Conservation (phyloP, 305 asterid genomes). For the Solanum hybrid region DNA sequence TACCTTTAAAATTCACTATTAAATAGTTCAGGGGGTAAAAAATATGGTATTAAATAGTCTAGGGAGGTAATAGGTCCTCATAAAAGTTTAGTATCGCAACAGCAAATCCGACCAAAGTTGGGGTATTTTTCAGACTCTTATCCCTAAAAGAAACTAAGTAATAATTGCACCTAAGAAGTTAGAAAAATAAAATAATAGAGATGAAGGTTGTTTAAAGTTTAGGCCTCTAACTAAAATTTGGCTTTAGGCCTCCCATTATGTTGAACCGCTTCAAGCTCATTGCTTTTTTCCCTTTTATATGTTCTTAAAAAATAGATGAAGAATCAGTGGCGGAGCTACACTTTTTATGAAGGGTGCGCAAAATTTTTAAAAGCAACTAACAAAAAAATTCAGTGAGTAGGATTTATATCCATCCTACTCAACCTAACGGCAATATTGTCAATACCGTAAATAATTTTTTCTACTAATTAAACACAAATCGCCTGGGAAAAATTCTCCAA, state of each 20-base stretch:
- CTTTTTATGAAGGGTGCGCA: not conserved
- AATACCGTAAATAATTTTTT: not conserved
- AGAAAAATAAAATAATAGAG: not conserved
- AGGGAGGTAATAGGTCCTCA: no score
- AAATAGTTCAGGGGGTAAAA: no score
- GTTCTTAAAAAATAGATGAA: not conserved
- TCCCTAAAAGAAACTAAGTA: no score
- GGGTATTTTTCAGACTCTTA: no score
- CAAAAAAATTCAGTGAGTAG: not conserved
- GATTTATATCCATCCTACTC: not conserved
- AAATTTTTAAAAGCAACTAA: not conserved
- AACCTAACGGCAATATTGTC: not conserved
- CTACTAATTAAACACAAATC: not conserved
- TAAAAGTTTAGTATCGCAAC: no score
- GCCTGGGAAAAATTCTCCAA: not conserved
- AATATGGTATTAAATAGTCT: no score
- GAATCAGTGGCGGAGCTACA: not conserved
- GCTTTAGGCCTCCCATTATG: not conserved
- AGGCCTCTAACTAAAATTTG: not conserved
- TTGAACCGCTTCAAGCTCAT: not conserved
- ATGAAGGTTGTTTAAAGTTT: not conserved
- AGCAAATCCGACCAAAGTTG: no score
- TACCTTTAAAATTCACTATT: no score
- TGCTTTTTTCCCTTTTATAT: not conserved
- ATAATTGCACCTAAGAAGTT: no score